Base-by-base conservation (phyloP, 2,329 filamentous ascomycete species). In the Ceratocystis colombiana region DNA sequence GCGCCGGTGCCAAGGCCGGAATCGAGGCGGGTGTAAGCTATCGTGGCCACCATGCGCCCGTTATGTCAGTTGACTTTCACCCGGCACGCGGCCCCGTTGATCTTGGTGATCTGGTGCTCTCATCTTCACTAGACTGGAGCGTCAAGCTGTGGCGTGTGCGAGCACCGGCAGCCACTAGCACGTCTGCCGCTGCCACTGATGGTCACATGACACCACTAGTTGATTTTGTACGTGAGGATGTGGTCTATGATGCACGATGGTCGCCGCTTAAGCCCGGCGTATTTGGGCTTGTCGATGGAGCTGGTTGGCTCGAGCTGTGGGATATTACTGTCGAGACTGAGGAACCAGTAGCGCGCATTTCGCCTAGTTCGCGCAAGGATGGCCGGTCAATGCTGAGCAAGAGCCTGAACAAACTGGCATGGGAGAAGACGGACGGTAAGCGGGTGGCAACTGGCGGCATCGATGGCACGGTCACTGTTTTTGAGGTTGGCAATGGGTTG, bases 141-240 rank as follows among this genome's bases (percentile, higher is more conserved):
- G 91, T 96, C 71, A 96, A 96, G 77, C 80, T 99, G 17, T 99
- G 94, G 94, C 94, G 94, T 75, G 88, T 96, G 15, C 88, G 91
- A 50, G 87, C 90, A 1, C 89, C 89, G 1, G 88, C 88, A 0
- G 87, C 88, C 1, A 87, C 85, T 3, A 85, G 84, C 17, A 87
- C 87, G 0, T 80, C 81, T 30, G 80, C 78, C 12, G 41, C 66
- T 8, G 62, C 59, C 8, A 70, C 79, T 70, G 79, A 83, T 69
- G 77, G 79, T 53, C 75, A 76, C 44, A 85, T 93, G 37, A 76
- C 82, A 2, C 94, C 94, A 0, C 80, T 99, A 30, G 82, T 97
- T 12, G 91, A 97, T 70, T 90, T 99, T 73, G 87, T 89, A 22
- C 88, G 94, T 65, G 95, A 99, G 77, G 95, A 99, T 72, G 87